Percentiles rank a stretch among this genome's conserved stretches.
Conservation (phyloP, 345 rosid species). For the Citropsis articulata region DNA sequence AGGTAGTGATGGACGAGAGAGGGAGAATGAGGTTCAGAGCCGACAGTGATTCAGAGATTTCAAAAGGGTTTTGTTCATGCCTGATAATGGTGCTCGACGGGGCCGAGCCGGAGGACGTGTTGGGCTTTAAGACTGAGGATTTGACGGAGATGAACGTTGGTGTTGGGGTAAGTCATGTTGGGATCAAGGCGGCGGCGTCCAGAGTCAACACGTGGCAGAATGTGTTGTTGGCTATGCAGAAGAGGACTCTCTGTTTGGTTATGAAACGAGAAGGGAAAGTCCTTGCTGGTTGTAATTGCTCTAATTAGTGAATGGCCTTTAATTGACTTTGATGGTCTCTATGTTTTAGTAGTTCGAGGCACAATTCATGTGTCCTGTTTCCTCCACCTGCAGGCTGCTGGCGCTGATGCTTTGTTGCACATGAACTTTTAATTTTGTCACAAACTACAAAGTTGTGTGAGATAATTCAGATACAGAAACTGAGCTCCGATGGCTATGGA, state of each 20-base stretch:
- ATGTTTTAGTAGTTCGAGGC: background rate
- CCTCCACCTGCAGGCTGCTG: too few relatives aligned
- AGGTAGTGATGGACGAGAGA: conserved; percentile 42
- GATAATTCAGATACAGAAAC: too few relatives aligned
- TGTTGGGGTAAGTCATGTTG: conserved; percentile 23
- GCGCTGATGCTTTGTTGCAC: too few relatives aligned
- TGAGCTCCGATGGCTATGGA: too few relatives aligned
- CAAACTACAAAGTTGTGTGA: too few relatives aligned
- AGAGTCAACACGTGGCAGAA: conserved; percentile 88
- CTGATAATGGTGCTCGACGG: conserved; percentile 78
- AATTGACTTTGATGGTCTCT: background rate
- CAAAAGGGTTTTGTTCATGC: conserved; percentile 74
- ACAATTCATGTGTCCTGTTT: background rate
- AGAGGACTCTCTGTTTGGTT: conserved; percentile 39
- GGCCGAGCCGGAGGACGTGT: conserved; percentile 71
- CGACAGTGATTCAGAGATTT: conserved; percentile 90
- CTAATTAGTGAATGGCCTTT: background rate
- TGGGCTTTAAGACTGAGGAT: conserved; percentile 61
- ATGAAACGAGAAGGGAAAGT: conserved; percentile 9
- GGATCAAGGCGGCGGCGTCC: conserved; percentile 39
- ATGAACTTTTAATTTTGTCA: too few relatives aligned
- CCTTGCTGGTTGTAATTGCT: background rate
- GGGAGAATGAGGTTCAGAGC: conserved; percentile 71
- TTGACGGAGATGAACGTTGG: conserved; percentile 78
- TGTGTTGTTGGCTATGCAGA: conserved; percentile 58